A percentile compares a stretch with the other conserved stretches of the same genome.
Evolutionary conservation across 345 rosid species (phyloP).

Genomic region (Ceriops zippeliana): DNA sequence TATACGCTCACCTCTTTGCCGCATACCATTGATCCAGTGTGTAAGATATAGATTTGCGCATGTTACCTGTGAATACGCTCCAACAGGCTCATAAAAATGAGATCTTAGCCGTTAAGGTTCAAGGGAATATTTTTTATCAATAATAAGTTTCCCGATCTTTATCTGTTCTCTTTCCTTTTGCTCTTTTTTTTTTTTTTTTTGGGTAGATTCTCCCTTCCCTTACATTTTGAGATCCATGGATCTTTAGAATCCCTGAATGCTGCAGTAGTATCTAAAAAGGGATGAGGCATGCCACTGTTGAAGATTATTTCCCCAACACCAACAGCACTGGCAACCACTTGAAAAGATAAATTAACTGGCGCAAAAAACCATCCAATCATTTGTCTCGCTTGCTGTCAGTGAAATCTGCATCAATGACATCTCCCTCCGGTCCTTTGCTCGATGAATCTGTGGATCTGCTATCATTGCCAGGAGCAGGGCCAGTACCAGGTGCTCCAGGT

Average conservation of each 20-base stretch:
- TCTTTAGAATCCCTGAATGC: no score
- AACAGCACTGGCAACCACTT: no score
- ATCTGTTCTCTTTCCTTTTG: no score
- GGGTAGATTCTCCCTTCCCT: no score
- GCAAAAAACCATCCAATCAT: constrained; percentile 2
- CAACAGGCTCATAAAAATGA: background rate
- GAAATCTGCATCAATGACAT: constrained; percentile 91
- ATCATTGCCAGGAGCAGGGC: constrained; percentile 58
- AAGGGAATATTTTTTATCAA: background rate
- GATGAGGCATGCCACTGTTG: no score
- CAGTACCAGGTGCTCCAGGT: constrained; percentile 58
- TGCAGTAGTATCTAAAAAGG: no score
- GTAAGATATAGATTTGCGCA: no score
- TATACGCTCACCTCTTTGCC: background rate
- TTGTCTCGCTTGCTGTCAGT: constrained; percentile 70
- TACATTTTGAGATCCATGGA: no score
- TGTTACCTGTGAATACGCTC: background rate
- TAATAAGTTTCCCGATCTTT: background rate
- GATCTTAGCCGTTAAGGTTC: background rate
- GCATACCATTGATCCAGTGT: background rate
- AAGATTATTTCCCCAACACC: no score
- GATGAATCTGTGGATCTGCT: constrained; percentile 52
- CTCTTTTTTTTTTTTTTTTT: no score
- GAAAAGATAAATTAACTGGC: no score
- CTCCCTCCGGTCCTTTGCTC: constrained; percentile 69